Percentiles rank a stretch among this genome's conserved stretches.
These are phyloP conservation scores for Didymella segeticola DNA, from an alignment of 2,329 filamentous ascomycete species.

Conservation along the genomic window DNA sequence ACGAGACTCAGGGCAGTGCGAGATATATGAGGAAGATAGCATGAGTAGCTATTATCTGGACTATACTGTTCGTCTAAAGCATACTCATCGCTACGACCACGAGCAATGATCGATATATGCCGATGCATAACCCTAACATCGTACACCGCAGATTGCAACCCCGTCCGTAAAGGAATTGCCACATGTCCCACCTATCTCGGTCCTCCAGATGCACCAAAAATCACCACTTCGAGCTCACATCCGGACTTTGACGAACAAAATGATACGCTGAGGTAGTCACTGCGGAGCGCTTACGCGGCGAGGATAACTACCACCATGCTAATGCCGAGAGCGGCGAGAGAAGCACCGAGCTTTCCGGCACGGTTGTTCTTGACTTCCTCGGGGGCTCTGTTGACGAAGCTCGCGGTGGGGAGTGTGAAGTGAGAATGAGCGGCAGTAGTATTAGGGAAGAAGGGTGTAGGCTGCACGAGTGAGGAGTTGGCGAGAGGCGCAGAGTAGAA, in stretches of 20 bases:
- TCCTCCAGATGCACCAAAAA: background rate
- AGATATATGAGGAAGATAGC: no score
- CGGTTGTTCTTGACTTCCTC: constrained; percentile 2
- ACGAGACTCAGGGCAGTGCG: no score
- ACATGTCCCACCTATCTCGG: background rate
- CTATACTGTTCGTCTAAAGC: background rate
- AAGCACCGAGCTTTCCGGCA: constrained; percentile 3
- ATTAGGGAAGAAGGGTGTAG: constrained; percentile 18
- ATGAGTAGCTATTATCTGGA: no score
- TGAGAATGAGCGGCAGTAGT: constrained; percentile 8
- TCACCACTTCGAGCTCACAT: no score
- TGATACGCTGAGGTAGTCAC: background rate
- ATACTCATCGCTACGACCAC: background rate
- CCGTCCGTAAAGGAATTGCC: constrained; percentile 1
- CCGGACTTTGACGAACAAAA: no score
- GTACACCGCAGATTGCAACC: constrained; percentile 5
- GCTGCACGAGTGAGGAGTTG: constrained; percentile 9
- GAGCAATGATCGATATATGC: background rate
- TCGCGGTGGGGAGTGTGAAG: constrained; percentile 16
- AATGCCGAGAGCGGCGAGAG: constrained; percentile 13
- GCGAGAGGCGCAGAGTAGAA: constrained; percentile 9
- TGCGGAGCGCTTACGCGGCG: background rate
- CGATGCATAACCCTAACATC: background rate
- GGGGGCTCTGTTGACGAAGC: constrained; percentile 8
- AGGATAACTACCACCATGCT: constrained; percentile 11